Evolutionary conservation across 2,329 filamentous ascomycete species (phyloP), one percentile per base, ranked within the genome.

Genomic region (Cladosporium sp.): DNA sequence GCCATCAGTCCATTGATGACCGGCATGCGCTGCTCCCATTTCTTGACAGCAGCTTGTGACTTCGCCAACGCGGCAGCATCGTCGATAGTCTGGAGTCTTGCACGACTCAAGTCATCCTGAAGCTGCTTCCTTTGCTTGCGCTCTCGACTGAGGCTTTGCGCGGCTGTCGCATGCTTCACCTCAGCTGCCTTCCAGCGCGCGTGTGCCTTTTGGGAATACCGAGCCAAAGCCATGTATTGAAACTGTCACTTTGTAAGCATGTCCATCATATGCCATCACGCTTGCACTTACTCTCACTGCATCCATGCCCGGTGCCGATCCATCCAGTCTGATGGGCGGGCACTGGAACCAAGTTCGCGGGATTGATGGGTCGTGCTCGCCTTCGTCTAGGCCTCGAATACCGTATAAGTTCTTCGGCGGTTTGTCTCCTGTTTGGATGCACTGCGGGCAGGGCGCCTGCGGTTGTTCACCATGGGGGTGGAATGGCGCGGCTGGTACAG

Each of bases 361-460:
- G 23, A 85, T 82, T 2, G 73, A 70, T 7, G 71, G 67, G 63
- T 84, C 81, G 65, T 79, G 77, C 62, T 82, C 76, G 59, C 78
- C 78, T 13, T 76, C 69, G 0, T 71, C 66, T 61, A 79, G 75
- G n/a, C 82, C 81, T 49, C 79, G 77, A 32, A 85, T 77, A 4
- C 77, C 78, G 67, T 78, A 84, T 13, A 84, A 73, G 11, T 76
- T 74, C 63, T 76, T 78, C 25, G 70, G 68, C 4, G 70, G 68
- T 5, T 68, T 53, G 53, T 82, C 78, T 63, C 72, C 71, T 11
- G 61, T 48, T 18, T 79, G 71, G 18, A 73, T 62, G 67, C 83
- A 85, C 0, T 80, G 71, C 2, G 82, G 82, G 67, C 83, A 85
- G 21, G 77, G 71, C 7, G 80, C 80, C 34, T 71, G 71, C 2